These are phyloP conservation scores for Fomitopsis palustris DNA, from an alignment of 1,284 basidiomycete species.

Conservation along the genomic window DNA sequence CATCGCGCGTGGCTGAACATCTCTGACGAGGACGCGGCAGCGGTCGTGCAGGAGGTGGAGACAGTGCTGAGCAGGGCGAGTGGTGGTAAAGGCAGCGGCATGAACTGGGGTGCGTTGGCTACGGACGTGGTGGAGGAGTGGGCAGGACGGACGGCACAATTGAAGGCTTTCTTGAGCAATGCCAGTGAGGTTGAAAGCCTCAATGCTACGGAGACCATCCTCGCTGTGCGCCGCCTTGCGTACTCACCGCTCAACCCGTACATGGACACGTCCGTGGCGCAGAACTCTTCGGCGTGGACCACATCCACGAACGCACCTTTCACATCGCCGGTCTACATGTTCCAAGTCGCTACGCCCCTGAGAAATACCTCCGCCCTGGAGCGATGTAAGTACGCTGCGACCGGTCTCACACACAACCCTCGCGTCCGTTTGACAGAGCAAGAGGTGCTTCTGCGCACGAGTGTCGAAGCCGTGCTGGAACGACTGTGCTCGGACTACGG, in stretches of 20 bases:
- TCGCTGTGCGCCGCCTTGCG: slow-evolving; percentile 3
- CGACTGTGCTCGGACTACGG: slow-evolving; percentile 7
- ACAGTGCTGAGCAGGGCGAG: not conserved
- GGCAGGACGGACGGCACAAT: slow-evolving; percentile 4
- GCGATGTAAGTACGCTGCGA: slow-evolving; percentile 9
- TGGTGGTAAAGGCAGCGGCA: not conserved
- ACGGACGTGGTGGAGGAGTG: slow-evolving; percentile 4
- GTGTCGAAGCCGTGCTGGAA: slow-evolving; percentile 5
- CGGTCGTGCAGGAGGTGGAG: slow-evolving; percentile 3
- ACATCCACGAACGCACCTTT: not conserved
- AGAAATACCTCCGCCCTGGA: slow-evolving; percentile 4
- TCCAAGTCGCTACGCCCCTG: not conserved
- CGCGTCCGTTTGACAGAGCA: slow-evolving; percentile 3
- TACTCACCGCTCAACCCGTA: slow-evolving; percentile 9
- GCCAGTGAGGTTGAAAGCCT: not conserved
- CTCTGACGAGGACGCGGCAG: slow-evolving; percentile 6
- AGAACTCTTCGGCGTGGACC: slow-evolving; percentile 3
- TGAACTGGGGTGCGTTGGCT: slow-evolving; percentile 8
- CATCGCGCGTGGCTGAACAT: slow-evolving; percentile 9
- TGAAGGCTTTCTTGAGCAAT: slow-evolving; percentile 6
- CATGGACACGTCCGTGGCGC: slow-evolving; percentile 4
- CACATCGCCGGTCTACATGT: not conserved
- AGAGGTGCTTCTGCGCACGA: slow-evolving; percentile 4
- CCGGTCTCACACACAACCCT: not conserved
- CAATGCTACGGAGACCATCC: slow-evolving; percentile 4